Evolutionary conservation across 1,139 yeast species (phyloP).

Genomic region (Magnusiomyces tetraspermus): DNA sequence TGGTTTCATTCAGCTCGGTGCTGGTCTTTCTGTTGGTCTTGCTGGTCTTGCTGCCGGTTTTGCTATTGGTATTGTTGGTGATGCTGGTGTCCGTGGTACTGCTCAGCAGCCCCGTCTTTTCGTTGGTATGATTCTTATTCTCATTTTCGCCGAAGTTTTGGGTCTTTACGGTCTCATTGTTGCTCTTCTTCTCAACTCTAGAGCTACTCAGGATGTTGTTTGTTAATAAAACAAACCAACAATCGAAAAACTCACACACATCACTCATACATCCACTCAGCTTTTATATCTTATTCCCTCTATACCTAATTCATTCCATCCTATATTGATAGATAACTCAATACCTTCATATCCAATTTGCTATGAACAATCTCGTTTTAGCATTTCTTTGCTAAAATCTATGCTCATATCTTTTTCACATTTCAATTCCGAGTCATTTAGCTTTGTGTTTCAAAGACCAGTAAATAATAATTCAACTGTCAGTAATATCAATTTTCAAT

Average conservation of each 20-base stretch:
- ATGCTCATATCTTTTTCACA: too few species aligned
- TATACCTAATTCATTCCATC: too few species aligned
- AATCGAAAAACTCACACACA: too few species aligned
- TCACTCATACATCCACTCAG: too few species aligned
- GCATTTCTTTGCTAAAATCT: too few species aligned
- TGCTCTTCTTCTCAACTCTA: slow-evolving; percentile 84
- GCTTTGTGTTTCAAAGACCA: background rate
- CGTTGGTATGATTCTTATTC: slow-evolving; percentile 75
- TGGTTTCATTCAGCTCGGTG: slow-evolving; percentile 94
- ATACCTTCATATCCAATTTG: too few species aligned
- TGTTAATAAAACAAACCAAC: too few species aligned
- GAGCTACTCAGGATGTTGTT: slow-evolving; percentile 84
- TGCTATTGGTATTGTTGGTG: slow-evolving; percentile 98
- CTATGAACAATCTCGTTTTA: too few species aligned
- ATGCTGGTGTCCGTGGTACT: slow-evolving; percentile 94
- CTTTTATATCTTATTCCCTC: too few species aligned
- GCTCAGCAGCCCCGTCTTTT: slow-evolving; percentile 96
- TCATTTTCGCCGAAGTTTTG: slow-evolving; percentile 95
- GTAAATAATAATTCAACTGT: background rate
- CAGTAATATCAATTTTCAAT: background rate
- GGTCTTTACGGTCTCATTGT: slow-evolving; percentile 95
- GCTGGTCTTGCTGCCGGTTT: slow-evolving; percentile 96
- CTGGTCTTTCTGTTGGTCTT: slow-evolving; percentile 92
- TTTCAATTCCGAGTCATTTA: too few species aligned
- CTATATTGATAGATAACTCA: too few species aligned